A percentile compares a stretch with the other conserved stretches of the same genome.
phyloP scores from a whole-genome alignment of 2,329 filamentous ascomycete species.

The Aspergillus sp. region DNA sequence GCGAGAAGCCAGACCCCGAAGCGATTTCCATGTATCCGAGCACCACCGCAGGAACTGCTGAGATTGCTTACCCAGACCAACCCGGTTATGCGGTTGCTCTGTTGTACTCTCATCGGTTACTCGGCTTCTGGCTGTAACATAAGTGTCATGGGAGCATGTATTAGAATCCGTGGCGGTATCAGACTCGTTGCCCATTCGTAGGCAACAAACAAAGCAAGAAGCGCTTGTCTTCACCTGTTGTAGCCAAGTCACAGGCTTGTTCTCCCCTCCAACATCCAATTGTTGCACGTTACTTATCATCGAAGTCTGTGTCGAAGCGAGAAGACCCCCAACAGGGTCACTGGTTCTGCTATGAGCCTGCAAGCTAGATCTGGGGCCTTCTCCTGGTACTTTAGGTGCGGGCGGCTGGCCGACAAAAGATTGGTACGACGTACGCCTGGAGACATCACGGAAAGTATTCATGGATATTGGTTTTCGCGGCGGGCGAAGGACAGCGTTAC shows the following conservation, averaged over 20 bases:
- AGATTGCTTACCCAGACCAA: background rate
- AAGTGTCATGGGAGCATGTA: slow-evolving; percentile 15
- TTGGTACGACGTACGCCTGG: background rate
- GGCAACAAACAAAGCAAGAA: slow-evolving; percentile 10
- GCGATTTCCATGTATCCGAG: background rate
- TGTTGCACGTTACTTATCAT: background rate
- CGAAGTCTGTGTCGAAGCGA: slow-evolving; percentile 10
- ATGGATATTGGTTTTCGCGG: background rate
- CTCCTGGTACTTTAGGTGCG: background rate
- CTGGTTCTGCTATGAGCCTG: background rate
- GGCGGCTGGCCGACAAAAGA: background rate
- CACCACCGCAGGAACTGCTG: background rate
- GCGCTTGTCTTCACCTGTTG: background rate
- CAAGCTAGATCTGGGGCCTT: background rate
- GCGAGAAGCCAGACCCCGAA: background rate
- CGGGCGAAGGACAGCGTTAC: background rate
- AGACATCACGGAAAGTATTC: background rate
- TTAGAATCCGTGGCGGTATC: slow-evolving; percentile 8
- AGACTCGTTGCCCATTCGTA: background rate
- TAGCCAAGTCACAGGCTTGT: slow-evolving; percentile 1
- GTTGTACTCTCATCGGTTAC: background rate
- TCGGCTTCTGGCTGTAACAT: slow-evolving; percentile 12
- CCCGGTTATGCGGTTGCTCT: background rate
- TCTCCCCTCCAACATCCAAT: background rate
- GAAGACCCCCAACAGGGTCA: slow-evolving; percentile 2